These are phyloP conservation scores for Gastrolobium villosum DNA, from an alignment of 306 rosid genomes.

Conservation along the genomic window DNA sequence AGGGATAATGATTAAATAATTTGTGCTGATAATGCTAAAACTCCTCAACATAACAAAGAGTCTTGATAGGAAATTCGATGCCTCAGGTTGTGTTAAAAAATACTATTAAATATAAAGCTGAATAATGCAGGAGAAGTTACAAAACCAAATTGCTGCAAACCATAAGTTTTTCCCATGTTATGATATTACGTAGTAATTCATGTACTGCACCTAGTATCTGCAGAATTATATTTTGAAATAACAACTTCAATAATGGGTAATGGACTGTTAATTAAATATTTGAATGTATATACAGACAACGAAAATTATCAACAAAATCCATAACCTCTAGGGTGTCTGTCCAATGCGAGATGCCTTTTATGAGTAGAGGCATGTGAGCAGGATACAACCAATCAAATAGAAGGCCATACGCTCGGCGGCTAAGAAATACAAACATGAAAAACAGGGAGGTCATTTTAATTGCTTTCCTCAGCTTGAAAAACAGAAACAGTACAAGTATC, in stretches of 20 bases:
- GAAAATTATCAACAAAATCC: conserved; percentile 31
- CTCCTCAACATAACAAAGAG: neutral
- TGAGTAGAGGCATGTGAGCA: conserved; percentile 86
- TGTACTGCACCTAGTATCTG: conserved; percentile 14
- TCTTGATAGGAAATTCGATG: conserved; percentile 8
- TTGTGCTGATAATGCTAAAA: conserved; percentile 6
- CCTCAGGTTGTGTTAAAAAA: neutral
- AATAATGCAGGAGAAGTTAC: conserved; percentile 21
- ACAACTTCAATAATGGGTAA: neutral
- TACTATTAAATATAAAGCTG: conserved; percentile 24
- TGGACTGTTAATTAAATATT: conserved; percentile 6
- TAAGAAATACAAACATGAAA: conserved; percentile 52
- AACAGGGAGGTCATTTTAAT: conserved; percentile 32
- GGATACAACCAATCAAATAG: conserved; percentile 99
- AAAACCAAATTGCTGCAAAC: conserved; percentile 24
- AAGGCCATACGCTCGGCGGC: conserved; percentile 97
- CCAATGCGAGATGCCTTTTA: conserved; percentile 96
- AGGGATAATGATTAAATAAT: neutral
- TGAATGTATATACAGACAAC: neutral
- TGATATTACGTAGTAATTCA: conserved; percentile 26
- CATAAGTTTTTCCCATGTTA: neutral
- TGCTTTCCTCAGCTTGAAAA: conserved; percentile 21
- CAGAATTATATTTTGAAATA: neutral
- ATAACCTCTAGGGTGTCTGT: conserved; percentile 96
- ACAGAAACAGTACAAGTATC: conserved; percentile 38